These are phyloP conservation scores for Craterostigma plantagineum DNA, from an alignment of 257 asterid species.

Conservation along the genomic window DNA sequence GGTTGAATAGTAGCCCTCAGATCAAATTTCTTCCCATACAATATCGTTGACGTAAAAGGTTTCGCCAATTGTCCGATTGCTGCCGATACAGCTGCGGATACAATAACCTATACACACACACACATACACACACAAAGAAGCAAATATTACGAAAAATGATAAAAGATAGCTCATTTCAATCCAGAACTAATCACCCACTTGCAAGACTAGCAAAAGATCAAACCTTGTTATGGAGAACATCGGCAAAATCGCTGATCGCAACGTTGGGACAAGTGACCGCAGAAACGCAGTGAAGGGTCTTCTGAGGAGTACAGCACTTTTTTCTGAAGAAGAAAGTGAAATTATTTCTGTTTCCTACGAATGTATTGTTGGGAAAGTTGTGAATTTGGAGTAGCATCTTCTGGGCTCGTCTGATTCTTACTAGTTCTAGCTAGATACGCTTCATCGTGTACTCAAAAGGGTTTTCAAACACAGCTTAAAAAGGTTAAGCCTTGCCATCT, in stretches of 20 bases:
- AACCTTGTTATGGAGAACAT: slow-evolving; percentile 37
- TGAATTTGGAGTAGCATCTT: slow-evolving; percentile 17
- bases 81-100: slow-evolving; percentile 57
- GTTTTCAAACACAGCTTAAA: no score
- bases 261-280: slow-evolving; percentile 12
- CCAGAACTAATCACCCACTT: slow-evolving; percentile 1
- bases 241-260: slow-evolving; percentile 17
- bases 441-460: no score
- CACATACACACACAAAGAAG: neutral
- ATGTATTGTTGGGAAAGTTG: slow-evolving; percentile 11
- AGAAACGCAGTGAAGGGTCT: slow-evolving; percentile 17
- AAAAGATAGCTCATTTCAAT: neutral
- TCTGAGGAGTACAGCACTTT: slow-evolving; percentile 4
- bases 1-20: slow-evolving; percentile 30
- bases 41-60: slow-evolving; percentile 47
- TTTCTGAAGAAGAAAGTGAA: neutral
- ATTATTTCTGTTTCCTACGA: neutral
- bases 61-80: slow-evolving; percentile 71
- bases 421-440: slow-evolving; percentile 7
- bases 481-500: no score
- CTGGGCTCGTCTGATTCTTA: slow-evolving; percentile 1
- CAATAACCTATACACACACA: slow-evolving; percentile 53
- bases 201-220: neutral
- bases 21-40: slow-evolving; percentile 42
- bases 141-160: neutral